Base-by-base conservation (phyloP, 2,329 filamentous ascomycete species). In the Trichophyton rubrum region DNA sequence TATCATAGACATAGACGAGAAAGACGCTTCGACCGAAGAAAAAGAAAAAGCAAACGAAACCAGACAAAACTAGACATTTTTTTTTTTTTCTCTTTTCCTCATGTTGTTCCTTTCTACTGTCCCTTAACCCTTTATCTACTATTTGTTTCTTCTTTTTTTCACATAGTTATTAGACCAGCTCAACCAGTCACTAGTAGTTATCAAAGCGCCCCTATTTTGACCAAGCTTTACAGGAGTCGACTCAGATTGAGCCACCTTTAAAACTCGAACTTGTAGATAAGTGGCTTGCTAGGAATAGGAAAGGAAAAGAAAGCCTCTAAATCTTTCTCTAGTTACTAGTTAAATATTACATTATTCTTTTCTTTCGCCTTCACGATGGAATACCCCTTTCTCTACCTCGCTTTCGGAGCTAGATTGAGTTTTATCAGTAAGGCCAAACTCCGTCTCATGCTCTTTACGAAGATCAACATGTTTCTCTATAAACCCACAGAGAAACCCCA, bases 1-100 rank as follows among this genome's bases (percentile, higher is more conserved):
- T 56, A 64, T 75, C 61, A 70, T 49, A 55, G n/a, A 59, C 24
- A 17, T 40, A 17, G 9, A 40, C 56, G 62, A 64, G 56, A 64
- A 56, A 51, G 27, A 8, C 24, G 9, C 20, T 3, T 11, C 13
- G 20, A 30, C n/a, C 51, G 20, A 55, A 1, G 20, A 9, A 11
- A 55, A 55, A 6, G 20, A 9, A 20, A 55, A 33, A 27, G 24
- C n/a, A 33, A 30, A 55, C n/a, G 9, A 55, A n/a, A n/a, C 33
- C 15, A 20, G 7, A 55, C n/a, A 55, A n/a, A 55, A 33, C 20
- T 53, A 53, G 49, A 55, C 13, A 1, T 35, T 6, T 11, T 6
- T 35, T 20, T 2, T 35, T 6, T 11, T 6, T 35, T 35, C 13
- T 38, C 33, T 38, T 35, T 22, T 27, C 9, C 22, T 27, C 30